Evolutionary conservation across 169 alveolate genomes (phyloP).

Genomic region (Eimeria sp.): DNA sequence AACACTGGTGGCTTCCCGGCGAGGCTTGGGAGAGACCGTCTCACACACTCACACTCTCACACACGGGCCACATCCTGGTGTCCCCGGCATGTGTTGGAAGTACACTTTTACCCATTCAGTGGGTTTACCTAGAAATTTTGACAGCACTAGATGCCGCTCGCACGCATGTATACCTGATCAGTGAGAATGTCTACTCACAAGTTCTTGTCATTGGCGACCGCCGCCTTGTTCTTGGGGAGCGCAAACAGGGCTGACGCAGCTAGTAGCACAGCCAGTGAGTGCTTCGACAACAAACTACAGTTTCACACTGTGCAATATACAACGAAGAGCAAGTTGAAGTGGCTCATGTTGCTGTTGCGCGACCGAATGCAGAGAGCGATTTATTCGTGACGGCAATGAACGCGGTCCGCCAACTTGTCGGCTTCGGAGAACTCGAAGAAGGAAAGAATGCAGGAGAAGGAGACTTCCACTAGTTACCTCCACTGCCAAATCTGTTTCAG

Average conservation of each 20-base stretch:
- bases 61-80: no score
- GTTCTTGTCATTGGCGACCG: constrained; percentile 5
- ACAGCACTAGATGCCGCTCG: no score
- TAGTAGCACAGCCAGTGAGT: background rate
- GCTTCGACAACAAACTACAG: background rate
- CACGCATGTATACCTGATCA: background rate
- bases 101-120: no score
- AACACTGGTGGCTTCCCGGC: no score
- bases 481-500: background rate
- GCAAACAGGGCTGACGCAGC: background rate
- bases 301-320: background rate
- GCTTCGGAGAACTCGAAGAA: background rate
- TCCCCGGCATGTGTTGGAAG: no score
- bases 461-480: background rate
- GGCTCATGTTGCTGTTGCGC: background rate
- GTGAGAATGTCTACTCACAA: background rate
- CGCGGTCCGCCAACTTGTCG: background rate
- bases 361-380: background rate
- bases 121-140: no score
- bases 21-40: no score
- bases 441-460: background rate
- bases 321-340: background rate
- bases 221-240: background rate
- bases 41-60: no score
- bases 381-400: background rate